Percentiles rank a stretch among this genome's conserved stretches.
These are phyloP conservation scores for Tylopilus sp. DNA, from an alignment of 1,284 basidiomycete species.

Conservation along the genomic window DNA sequence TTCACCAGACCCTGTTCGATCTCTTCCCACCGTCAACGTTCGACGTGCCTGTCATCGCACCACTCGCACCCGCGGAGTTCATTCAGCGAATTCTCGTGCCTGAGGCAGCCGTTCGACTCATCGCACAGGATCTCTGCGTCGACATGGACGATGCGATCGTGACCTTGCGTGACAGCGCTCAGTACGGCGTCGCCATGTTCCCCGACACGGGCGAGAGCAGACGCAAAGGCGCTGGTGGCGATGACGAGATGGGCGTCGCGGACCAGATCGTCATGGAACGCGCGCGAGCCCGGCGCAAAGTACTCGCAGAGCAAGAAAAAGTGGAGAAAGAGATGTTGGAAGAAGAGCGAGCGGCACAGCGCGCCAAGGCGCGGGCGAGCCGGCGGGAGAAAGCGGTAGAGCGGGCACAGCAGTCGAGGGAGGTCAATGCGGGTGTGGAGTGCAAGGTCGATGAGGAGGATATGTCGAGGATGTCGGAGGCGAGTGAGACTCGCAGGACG, in stretches of 20 bases:
- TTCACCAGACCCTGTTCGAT: slow-evolving; percentile 69
- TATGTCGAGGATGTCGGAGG: slow-evolving; percentile 11
- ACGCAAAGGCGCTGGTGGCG: slow-evolving; percentile 34
- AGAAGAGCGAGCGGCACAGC: slow-evolving; percentile 28
- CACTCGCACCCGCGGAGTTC: slow-evolving; percentile 67
- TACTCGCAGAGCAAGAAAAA: slow-evolving; percentile 56
- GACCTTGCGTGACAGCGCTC: slow-evolving; percentile 67
- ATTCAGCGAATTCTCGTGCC: slow-evolving; percentile 71
- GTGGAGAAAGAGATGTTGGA: slow-evolving; percentile 38
- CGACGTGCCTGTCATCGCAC: slow-evolving; percentile 48
- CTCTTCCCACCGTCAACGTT: slow-evolving; percentile 65
- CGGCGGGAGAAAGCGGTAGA: slow-evolving; percentile 25
- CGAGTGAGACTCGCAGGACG: slow-evolving; percentile 1
- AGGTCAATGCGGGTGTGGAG: slow-evolving; percentile 9
- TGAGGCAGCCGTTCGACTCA: slow-evolving; percentile 67
- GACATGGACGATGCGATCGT: slow-evolving; percentile 45
- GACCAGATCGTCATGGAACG: slow-evolving; percentile 64
- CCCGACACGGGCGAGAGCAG: slow-evolving; percentile 52
- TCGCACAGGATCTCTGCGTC: slow-evolving; percentile 61
- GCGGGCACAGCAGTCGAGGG: slow-evolving; percentile 17
- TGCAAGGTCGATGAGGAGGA: neutral
- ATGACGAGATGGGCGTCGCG: slow-evolving; percentile 43
- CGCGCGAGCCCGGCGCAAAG: slow-evolving; percentile 55
- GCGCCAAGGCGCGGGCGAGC: slow-evolving; percentile 24
- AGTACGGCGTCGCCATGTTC: slow-evolving; percentile 78